A percentile compares a stretch with the other conserved stretches of the same genome.
Conservation (phyloP, 345 rosid genomes). For the Firmiana major region DNA sequence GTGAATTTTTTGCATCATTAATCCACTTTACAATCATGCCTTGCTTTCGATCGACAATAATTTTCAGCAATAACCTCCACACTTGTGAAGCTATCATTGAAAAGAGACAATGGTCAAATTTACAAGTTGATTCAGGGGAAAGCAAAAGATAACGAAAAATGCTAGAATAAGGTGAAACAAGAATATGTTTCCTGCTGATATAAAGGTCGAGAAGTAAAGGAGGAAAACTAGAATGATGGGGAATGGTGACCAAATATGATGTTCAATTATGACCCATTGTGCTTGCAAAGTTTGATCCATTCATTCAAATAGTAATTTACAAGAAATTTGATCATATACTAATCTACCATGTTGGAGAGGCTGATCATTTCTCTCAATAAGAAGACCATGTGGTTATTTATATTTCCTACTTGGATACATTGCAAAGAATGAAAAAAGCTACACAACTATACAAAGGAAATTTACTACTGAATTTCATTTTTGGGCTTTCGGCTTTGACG, state of each 20-base stretch:
- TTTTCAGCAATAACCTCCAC: background rate
- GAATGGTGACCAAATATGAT: background rate
- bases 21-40: background rate
- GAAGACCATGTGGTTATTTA: background rate
- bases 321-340: background rate
- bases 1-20: background rate
- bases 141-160: background rate
- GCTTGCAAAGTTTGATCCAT: background rate
- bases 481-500: background rate
- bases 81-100: background rate
- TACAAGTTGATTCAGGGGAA: slow-evolving; percentile 7
- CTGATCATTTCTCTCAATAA: background rate
- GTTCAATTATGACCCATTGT: background rate
- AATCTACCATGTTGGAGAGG: background rate
- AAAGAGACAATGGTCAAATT: background rate
- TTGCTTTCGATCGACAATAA: background rate
- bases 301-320: background rate
- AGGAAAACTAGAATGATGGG: background rate
- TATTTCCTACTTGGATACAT: too few relatives aligned
- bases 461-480: too few relatives aligned
- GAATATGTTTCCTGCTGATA: background rate
- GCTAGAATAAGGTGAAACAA: background rate
- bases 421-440: background rate
- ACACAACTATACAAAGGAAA: too few relatives aligned
- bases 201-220: background rate